phyloP scores from a whole-genome alignment of 345 rosid genomes.

The Euphorbia tirucalli region DNA sequence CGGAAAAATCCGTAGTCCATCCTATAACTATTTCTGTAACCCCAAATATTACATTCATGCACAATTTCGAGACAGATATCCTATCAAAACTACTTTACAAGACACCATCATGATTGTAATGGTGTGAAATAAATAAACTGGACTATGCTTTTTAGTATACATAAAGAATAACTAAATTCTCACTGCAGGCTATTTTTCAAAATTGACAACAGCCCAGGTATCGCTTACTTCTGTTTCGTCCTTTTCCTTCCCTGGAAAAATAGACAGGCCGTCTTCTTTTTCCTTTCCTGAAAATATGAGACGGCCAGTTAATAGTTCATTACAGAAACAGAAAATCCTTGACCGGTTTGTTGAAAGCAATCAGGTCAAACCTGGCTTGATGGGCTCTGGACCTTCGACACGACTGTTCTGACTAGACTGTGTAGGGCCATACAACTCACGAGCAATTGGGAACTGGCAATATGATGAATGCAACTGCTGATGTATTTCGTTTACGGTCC shows the following conservation, averaged over 20 bases:
- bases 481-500: constrained; percentile 52
- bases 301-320: constrained; percentile 10
- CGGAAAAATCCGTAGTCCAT: neutral
- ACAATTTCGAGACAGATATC: neutral
- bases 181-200: neutral
- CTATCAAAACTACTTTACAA: neutral
- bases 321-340: too few species aligned
- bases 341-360: neutral
- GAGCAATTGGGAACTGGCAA: constrained; percentile 53
- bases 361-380: constrained; percentile 33
- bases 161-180: neutral
- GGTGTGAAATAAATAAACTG: neutral
- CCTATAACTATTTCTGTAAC: neutral
- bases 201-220: too few species aligned
- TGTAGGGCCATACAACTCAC: constrained; percentile 23
- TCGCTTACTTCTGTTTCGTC: too few species aligned
- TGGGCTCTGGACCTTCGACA: constrained; percentile 23
- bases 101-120: neutral
- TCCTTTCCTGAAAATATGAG: constrained; percentile 28
- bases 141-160: constrained; percentile 2
- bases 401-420: constrained; percentile 14
- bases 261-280: constrained; percentile 5
- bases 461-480: constrained; percentile 54
- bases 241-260: neutral
- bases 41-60: neutral